Conservation (phyloP, 257 asterid genomes). For the Ehretia macrophylla region DNA sequence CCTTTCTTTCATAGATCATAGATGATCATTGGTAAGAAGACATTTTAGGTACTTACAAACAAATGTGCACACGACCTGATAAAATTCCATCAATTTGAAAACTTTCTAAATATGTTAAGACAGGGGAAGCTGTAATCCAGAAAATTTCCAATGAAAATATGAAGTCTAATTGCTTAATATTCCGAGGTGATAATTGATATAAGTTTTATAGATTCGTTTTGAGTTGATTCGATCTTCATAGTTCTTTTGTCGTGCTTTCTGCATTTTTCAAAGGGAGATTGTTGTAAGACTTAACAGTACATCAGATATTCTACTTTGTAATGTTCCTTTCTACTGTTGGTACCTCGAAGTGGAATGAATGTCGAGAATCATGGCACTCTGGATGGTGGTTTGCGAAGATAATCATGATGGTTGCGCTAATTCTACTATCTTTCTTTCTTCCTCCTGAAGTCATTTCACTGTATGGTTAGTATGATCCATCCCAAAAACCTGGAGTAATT, state of each 20-base stretch:
- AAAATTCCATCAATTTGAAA: too few relatives aligned
- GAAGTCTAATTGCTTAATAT: too few relatives aligned
- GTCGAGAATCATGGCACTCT: constrained; percentile 49
- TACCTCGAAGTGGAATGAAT: constrained; percentile 33
- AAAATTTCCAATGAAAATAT: too few relatives aligned
- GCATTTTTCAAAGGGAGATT: not conserved
- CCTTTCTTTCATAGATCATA: constrained; percentile 12
- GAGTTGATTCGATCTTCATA: not conserved
- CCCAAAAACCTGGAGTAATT: not conserved
- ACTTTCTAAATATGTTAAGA: too few relatives aligned
- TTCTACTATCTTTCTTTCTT: constrained; percentile 34
- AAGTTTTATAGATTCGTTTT: too few relatives aligned
- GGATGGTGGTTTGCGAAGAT: constrained; percentile 53
- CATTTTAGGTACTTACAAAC: too few relatives aligned
- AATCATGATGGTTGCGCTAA: constrained; percentile 23
- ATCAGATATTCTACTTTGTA: constrained; percentile 36
- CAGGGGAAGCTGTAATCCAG: too few relatives aligned
- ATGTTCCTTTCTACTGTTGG: constrained; percentile 55
- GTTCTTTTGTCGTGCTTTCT: not conserved
- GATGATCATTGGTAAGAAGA: not conserved
- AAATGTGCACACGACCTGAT: too few relatives aligned
- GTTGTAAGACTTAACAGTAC: constrained; percentile 21
- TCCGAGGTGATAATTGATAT: too few relatives aligned
- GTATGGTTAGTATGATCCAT: constrained; percentile 30
- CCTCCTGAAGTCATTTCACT: constrained; percentile 30